Evolutionary conservation across 495 filamentous ascomycete genomes (phyloP).

Genomic region (Hypomontagnella submonticulosa): DNA sequence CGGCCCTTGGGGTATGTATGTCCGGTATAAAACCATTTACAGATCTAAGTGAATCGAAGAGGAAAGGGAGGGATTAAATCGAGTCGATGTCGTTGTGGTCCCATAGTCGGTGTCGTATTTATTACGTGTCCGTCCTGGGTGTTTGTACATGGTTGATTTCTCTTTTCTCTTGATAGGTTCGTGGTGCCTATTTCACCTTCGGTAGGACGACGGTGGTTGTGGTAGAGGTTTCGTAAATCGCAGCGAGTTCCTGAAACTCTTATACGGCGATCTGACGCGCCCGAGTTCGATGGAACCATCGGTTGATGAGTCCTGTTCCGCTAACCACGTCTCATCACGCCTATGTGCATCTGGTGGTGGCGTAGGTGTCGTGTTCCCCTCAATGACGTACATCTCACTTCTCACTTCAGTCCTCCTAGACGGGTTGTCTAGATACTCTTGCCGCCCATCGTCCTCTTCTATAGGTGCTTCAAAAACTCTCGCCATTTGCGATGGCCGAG

Average conservation of each 20-base stretch:
- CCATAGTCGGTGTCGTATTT: slow-evolving; percentile 5
- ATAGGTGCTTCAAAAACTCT: slow-evolving; percentile 37
- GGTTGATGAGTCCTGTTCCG: slow-evolving; percentile 39
- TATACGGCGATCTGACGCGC: slow-evolving; percentile 11
- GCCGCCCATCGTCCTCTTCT: slow-evolving; percentile 32
- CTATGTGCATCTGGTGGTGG: slow-evolving; percentile 1
- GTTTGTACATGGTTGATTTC: background rate
- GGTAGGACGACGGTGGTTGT: slow-evolving; percentile 4
- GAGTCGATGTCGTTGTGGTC: slow-evolving; percentile 5
- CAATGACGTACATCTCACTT: slow-evolving; percentile 46
- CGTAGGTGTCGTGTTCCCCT: slow-evolving; percentile 26
- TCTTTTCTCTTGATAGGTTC: slow-evolving; percentile 4
- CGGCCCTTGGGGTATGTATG: slow-evolving; percentile 22
- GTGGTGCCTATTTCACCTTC: background rate
- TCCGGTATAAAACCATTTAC: slow-evolving; percentile 29
- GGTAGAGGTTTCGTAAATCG: slow-evolving; percentile 28
- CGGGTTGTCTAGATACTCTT: slow-evolving; percentile 1
- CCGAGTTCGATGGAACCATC: slow-evolving; percentile 35
- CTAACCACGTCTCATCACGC: slow-evolving; percentile 38
- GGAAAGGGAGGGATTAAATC: slow-evolving; percentile 1
- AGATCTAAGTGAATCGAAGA: slow-evolving; percentile 36
- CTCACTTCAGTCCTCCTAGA: slow-evolving; percentile 24
- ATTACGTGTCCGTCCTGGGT: slow-evolving; percentile 1
- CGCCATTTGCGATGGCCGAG: slow-evolving; percentile 38
- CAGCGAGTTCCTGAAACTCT: slow-evolving; percentile 9